Evolutionary conservation across 2,329 filamentous ascomycete species (phyloP), one percentile per base, ranked within the genome.

Genomic region (Aspergillus ustus): DNA sequence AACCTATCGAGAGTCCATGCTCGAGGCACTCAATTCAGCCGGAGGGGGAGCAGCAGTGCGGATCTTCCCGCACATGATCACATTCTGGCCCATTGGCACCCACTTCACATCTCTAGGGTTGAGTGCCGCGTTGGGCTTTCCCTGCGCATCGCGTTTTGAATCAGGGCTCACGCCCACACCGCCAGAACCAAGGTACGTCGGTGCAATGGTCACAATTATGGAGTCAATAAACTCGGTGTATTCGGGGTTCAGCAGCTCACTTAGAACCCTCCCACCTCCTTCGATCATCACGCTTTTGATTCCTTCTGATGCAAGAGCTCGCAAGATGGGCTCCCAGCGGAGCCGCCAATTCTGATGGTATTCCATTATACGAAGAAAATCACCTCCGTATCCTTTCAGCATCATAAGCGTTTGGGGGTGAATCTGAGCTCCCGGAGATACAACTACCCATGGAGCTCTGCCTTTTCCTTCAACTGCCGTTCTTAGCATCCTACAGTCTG

Each of bases 271-370:
- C 0, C 86, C 93, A 11, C 94, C 94, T 0, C 94, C 94, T 75
- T 98, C 94, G 52, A 98, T 84, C 94, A 97, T 97, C 61, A 97
- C 82, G 72, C 92, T 97, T 56, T 78, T 76, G 49, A 97, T 79
- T 1, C 88, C 87, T 67, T 90, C 82, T 1, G 73, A 74, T 29
- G 76, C 78, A 37, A 96, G 75, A 3, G 81, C 79, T 19, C 76
- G 76, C 31, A 96, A 77, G 17, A 96, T 84, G 45, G 83, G 81
- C 11, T 75, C 75, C 92, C 92, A 96, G 19, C 81, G 76, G 64
- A 90, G 83, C 59, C 82, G 78, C 72, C 75, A 76, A 34, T 78
- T 72, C 17, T 71, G 78, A 52, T 74, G 76, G 57, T 74, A 71
- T 50, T 78, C 73, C 62, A 73, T 66, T 6, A 77, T 76, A 37